These are phyloP conservation scores for Immersiporthe knoxdaviesiana DNA, from an alignment of 2,329 filamentous ascomycete genomes.

Conservation along the genomic window DNA sequence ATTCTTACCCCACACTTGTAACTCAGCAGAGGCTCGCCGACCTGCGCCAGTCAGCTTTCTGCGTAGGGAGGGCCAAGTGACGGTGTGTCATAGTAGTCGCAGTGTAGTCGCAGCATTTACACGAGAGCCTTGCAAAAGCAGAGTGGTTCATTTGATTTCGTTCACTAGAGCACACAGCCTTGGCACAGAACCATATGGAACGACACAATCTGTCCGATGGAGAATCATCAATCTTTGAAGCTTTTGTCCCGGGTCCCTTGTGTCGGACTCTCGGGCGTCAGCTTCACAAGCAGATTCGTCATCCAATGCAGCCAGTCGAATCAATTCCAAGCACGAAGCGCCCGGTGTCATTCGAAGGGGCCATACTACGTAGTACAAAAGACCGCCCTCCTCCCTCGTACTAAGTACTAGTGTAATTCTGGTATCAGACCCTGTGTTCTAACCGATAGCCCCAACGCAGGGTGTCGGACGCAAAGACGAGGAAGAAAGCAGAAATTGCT, in stretches of 20 bases:
- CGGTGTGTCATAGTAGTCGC: background rate
- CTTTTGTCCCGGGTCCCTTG: background rate
- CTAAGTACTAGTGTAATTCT: background rate
- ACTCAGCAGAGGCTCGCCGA: background rate
- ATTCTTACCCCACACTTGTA: background rate
- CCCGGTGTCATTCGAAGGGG: background rate
- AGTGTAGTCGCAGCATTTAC: background rate
- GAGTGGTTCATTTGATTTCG: no score
- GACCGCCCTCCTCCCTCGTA: background rate
- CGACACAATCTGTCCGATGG: background rate
- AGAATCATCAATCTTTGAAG: background rate
- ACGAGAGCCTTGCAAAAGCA: background rate
- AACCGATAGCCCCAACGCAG: background rate
- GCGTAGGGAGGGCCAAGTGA: background rate
- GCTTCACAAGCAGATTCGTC: background rate
- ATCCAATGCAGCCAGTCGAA: background rate
- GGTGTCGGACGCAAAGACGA: background rate
- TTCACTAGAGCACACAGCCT: background rate
- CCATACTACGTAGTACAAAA: background rate
- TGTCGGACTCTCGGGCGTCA: background rate
- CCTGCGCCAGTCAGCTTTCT: background rate
- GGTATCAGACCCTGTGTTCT: background rate
- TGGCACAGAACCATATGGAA: background rate
- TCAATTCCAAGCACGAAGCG: background rate
- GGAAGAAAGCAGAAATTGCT: conserved; percentile 28